Base-by-base conservation (phyloP, 331 rosid genomes). In the Cydonia oblonga region DNA sequence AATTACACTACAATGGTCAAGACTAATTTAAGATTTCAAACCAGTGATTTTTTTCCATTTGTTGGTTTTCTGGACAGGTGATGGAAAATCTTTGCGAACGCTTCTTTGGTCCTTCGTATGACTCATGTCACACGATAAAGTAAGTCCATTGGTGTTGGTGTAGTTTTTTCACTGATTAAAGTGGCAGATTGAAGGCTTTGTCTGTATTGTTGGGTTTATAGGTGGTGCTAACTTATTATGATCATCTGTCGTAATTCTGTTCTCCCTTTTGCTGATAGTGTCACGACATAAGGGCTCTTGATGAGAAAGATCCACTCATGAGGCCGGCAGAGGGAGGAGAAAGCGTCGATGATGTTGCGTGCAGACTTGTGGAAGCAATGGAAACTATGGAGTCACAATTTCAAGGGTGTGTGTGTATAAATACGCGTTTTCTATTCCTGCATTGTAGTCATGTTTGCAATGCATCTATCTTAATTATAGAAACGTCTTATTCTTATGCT, bases 261-360 rank as follows among this genome's bases (percentile, higher is more conserved):
- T 54, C 57, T 11, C 64, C 46, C 59, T 23, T 75, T 49, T 66
- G 64, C 68, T 38, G 30, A 73, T 74, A 91, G 98, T 93, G 89
- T 68, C 38, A 73, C 59, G 87, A 86, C 46, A 79, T 90, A 73
- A 91, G 98, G 98, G 89, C 76, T 68, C 70, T 84, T 58, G 97
- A 93, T 73, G 87, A 61, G 81, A 86, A 86, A 68, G 91, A 93
- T 86, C 90, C 97, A 79, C 42, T 87, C 68, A 77, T 51, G 52
- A 82, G 86, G 63, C 95, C 96, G 4, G 54, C 54, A 13, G 92
- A 89, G 82, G 96, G 92, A 79, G 98, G 97, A 62, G 98, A 93
- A 80, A 86, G 97, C 63, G 96, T 89, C 6, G 81, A 86, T 77
- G 98, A 89, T 82, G 97, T 93, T 84, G 96, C 91, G 9, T 75